phyloP scores from a whole-genome alignment of 169 alveolate genomes.

The Cryptosporidium canis region DNA sequence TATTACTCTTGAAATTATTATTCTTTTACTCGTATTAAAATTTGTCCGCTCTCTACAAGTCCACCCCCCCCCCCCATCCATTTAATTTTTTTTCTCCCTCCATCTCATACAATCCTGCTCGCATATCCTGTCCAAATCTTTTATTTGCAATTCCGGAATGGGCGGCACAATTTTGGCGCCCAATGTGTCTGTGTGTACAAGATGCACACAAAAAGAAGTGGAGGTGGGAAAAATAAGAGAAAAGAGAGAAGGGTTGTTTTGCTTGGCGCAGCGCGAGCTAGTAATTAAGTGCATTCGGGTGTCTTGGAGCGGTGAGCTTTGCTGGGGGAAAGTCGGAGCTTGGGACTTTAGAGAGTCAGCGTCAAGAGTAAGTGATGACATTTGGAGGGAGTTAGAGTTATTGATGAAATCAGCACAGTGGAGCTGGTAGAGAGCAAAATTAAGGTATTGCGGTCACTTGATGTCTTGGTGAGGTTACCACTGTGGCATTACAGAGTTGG shows the following conservation, averaged over 20 bases:
- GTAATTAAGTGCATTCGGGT: background rate
- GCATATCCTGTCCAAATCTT: background rate
- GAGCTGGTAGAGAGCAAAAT: background rate
- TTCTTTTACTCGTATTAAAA: too few relatives aligned
- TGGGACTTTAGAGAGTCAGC: background rate
- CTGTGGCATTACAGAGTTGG: background rate
- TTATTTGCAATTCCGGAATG: background rate
- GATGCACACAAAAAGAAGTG: slow-evolving; percentile 14
- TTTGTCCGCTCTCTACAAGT: too few relatives aligned
- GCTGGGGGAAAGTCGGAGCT: background rate
- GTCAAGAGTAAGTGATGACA: background rate
- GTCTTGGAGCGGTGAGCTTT: background rate
- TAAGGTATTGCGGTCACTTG: background rate
- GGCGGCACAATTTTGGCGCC: background rate
- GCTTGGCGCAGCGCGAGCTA: too few relatives aligned
- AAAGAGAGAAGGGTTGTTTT: background rate
- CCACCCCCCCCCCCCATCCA: background rate
- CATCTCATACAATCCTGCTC: too few relatives aligned
- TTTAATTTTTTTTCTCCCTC: background rate
- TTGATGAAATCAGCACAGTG: background rate
- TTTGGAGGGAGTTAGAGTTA: background rate
- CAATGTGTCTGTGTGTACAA: background rate
- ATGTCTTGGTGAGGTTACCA: too few relatives aligned
- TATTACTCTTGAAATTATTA: too few relatives aligned
- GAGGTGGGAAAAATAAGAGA: background rate